phyloP scores from a whole-genome alignment of 257 asterid genomes.

The Solanum sejunctum region DNA sequence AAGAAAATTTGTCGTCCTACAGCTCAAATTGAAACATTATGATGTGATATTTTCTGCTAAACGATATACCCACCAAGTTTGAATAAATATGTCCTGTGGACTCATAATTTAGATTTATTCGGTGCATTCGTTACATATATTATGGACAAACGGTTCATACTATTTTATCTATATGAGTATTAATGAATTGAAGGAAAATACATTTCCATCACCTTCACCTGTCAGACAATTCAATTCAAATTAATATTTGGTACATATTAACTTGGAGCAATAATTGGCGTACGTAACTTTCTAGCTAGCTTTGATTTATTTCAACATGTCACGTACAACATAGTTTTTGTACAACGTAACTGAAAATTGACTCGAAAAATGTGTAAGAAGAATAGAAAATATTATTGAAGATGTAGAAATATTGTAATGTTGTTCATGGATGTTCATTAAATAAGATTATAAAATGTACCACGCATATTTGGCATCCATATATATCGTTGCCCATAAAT shows the following conservation, averaged over 20 bases:
- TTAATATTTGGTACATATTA: neutral
- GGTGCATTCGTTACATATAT: neutral
- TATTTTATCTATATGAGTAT: no score
- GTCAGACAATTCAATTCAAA: neutral
- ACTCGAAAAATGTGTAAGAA: neutral
- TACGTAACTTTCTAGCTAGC: neutral
- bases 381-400: neutral
- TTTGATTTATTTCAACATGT: neutral
- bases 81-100: neutral
- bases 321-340: neutral
- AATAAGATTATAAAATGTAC: neutral
- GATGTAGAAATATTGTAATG: neutral
- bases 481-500: neutral
- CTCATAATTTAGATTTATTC: neutral
- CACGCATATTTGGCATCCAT: neutral
- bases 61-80: neutral
- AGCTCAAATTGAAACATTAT: neutral
- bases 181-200: neutral
- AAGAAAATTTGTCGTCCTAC: neutral
- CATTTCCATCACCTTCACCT: neutral
- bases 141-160: neutral
- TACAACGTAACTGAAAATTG: neutral
- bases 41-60: neutral
- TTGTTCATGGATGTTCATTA: neutral
- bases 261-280: neutral